Evolutionary conservation across 176 grass and related monocot species (phyloP), one percentile per base, ranked within the genome.

Genomic region (Paspalum notatum): DNA sequence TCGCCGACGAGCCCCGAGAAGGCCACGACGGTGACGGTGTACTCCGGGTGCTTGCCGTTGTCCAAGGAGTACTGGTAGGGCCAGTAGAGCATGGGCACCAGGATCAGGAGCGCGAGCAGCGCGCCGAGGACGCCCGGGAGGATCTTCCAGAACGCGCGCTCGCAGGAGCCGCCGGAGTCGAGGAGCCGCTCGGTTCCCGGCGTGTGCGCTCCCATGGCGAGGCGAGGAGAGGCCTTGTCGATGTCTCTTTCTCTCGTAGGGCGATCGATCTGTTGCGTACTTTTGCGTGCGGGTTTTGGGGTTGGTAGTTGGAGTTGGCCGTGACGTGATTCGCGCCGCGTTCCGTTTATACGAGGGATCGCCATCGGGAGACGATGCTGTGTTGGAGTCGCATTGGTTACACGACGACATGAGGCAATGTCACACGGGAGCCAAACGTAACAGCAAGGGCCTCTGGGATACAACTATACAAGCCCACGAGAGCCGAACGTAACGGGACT

Each of bases 1-100:
- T 9, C 44, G 50, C 79, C 86, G n/a, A n/a, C n/a, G 26, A 88
- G 68, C 12, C 75, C 80, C 12, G 68, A 59, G 86, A 74, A 79
- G 59, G 42, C 32, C 1, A 51, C 51, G 41, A 88, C 60, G 80
- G 80, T 8, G 32, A 88, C 80, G 68, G n/a, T 66, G 52, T 22
- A 60, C 75, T 79, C 86, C 8, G 80, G 41, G 68, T 0, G 0
- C 80, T 88, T 88, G 67, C 2, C 44, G 2, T 51, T 8, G 80
- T 88, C 86, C 16, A 18, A 0, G 60, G 75, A 67, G 21, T 0
- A 11, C 21, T 9, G 20, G 75, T 44, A 68, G 20, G 22, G 9
- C 0, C 0, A 66, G 60, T 74, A 74, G 68, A 88, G 17, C 6
- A 83, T 0, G n/a, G 68, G 60, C 75, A 12, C 12, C 11, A 66